Conservation (phyloP, 2,329 filamentous ascomycete genomes). For the Colletotrichum eleusines region DNA sequence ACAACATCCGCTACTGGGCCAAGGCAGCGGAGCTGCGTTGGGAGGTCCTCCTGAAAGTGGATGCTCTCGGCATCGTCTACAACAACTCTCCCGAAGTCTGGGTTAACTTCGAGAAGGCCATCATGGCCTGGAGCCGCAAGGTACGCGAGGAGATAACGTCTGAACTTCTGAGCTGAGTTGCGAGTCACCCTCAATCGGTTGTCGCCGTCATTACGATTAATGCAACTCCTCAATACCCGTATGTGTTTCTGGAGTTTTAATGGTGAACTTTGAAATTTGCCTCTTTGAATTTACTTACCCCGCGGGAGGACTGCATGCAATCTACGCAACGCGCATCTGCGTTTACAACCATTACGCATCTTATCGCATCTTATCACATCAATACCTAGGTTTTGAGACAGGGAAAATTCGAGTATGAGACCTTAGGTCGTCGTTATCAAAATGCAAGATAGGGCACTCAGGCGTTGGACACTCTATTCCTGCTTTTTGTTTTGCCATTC, state of each 20-base stretch:
- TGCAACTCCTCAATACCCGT: constrained; percentile 41
- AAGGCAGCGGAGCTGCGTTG: constrained; percentile 96
- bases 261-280: constrained; percentile 11
- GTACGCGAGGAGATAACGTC: constrained; percentile 86
- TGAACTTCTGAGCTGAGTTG: constrained; percentile 62
- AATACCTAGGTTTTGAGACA: constrained; percentile 10
- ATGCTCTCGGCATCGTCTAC: constrained; percentile 89
- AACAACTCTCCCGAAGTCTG: constrained; percentile 77
- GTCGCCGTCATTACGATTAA: constrained; percentile 39
- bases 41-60: constrained; percentile 85
- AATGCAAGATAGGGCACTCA: constrained; percentile 1
- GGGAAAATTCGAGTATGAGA: constrained; percentile 18
- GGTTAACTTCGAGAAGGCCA: constrained; percentile 84
- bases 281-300: constrained; percentile 23
- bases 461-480: constrained; percentile 20
- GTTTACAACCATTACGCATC: constrained; percentile 15
- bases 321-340: constrained; percentile 22
- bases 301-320: constrained; percentile 13
- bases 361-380: constrained; percentile 21
- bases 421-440: constrained; percentile 5
- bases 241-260: constrained; percentile 32
- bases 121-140: constrained; percentile 84
- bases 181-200: constrained; percentile 20
- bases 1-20: constrained; percentile 95
- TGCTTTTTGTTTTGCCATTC: constrained; percentile 21